Conservation (phyloP, 2,329 filamentous ascomycete species). For the Phyllosticta citribraziliensis region DNA sequence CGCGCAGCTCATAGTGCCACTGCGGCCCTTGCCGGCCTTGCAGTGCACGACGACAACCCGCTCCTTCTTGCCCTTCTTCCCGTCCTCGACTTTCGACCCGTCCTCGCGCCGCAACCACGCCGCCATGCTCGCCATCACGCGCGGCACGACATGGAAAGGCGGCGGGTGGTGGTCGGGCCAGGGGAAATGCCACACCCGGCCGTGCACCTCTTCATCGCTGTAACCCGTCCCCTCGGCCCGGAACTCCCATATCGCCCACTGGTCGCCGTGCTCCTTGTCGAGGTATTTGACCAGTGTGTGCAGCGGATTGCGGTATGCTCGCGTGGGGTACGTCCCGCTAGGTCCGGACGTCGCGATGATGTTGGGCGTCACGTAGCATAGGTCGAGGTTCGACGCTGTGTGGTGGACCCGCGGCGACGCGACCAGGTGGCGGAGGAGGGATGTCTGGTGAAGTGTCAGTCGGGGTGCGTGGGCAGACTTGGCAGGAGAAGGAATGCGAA, state of each 20-base stretch:
- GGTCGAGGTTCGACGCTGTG: slow-evolving; percentile 77
- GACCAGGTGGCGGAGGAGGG: slow-evolving; percentile 77
- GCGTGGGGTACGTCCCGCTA: slow-evolving; percentile 77
- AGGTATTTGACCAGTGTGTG: slow-evolving; percentile 80
- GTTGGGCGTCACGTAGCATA: slow-evolving; percentile 89
- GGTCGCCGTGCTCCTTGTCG: slow-evolving; percentile 67
- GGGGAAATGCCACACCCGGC: slow-evolving; percentile 79
- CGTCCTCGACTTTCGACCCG: slow-evolving; percentile 21
- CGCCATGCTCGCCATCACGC: slow-evolving; percentile 86
- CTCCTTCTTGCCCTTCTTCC: slow-evolving; percentile 29
- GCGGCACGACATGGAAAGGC: slow-evolving; percentile 77
- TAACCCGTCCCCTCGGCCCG: slow-evolving; percentile 94
- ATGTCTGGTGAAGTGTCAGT: slow-evolving; percentile 18
- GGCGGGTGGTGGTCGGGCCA: slow-evolving; percentile 97
- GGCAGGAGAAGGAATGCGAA: neutral
- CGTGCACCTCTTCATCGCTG: slow-evolving; percentile 79
- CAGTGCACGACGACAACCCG: slow-evolving; percentile 89
- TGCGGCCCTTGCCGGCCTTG: slow-evolving; percentile 92
- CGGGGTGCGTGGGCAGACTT: neutral
- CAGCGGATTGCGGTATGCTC: slow-evolving; percentile 88
- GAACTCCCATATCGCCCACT: slow-evolving; percentile 98
- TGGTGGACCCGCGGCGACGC: slow-evolving; percentile 77
- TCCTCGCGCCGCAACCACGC: slow-evolving; percentile 57
- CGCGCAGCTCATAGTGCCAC: slow-evolving; percentile 76
- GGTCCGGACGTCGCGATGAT: slow-evolving; percentile 76